Percentiles rank a stretch among this genome's conserved stretches.
phyloP scores from a whole-genome alignment of 1,139 yeast species.

The Arxiozyma telluris region DNA sequence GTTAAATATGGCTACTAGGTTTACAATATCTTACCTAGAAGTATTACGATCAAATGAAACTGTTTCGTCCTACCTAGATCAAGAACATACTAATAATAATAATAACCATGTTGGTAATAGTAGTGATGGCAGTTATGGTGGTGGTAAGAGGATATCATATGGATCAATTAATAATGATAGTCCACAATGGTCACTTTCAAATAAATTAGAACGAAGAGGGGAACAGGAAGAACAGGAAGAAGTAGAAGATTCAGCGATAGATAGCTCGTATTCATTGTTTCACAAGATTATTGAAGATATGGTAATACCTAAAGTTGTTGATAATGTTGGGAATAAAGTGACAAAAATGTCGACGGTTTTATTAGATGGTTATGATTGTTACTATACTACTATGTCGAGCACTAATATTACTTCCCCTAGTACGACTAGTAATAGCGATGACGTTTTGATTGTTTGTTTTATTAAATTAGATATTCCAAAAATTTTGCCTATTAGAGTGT shows the following conservation, averaged over 20 bases:
- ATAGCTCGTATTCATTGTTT: conserved; percentile 9
- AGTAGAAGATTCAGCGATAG: not conserved
- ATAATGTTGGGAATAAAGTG: conserved; percentile 27
- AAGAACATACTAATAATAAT: conserved; percentile 2
- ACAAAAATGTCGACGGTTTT: conserved; percentile 25
- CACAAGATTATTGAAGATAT: conserved; percentile 23
- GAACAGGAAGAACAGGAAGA: not conserved
- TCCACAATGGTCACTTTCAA: not conserved
- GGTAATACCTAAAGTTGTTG: conserved; percentile 28
- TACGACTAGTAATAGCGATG: conserved; percentile 5
- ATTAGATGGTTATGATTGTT: conserved; percentile 29
- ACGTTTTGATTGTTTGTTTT: conserved; percentile 22
- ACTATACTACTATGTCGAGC: conserved; percentile 23
- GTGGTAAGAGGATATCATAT: not conserved
- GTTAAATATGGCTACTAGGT: conserved; percentile 5
- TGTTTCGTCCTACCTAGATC: conserved; percentile 18
- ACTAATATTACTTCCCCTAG: not conserved
- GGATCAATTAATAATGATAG: conserved; percentile 3
- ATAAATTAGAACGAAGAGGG: not conserved
- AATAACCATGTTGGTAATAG: not conserved
- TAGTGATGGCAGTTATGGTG: not conserved
- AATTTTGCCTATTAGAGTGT: conserved; percentile 25
- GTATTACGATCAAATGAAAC: conserved; percentile 17
- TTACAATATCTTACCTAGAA: conserved; percentile 25
- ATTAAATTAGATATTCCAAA: conserved; percentile 24